Evolutionary conservation across 2,329 filamentous ascomycete species (phyloP).

Genomic region (Westerdykella sp.): DNA sequence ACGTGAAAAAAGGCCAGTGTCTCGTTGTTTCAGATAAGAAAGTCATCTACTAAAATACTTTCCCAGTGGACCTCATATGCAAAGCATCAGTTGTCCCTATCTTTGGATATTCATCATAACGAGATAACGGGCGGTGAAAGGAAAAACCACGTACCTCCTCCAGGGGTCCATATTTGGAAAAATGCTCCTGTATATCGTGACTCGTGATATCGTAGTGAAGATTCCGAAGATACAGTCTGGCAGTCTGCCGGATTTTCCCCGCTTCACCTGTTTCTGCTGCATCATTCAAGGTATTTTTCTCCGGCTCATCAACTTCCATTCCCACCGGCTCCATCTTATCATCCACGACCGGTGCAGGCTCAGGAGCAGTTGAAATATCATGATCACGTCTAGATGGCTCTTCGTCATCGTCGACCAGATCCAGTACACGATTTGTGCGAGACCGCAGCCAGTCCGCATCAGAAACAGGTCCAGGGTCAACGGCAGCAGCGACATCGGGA

Average conservation of each 20-base stretch:
- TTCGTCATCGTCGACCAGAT: conserved; percentile 72
- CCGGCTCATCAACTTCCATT: conserved; percentile 7
- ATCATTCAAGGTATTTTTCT: conserved; percentile 2
- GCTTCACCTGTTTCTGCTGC: conserved; percentile 44
- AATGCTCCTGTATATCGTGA: conserved; percentile 67
- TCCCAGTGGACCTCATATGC: conserved; percentile 90
- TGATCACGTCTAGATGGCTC: conserved; percentile 13
- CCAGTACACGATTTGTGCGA: conserved; percentile 77
- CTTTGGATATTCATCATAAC: conserved; percentile 83
- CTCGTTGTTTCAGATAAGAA: conserved; percentile 65
- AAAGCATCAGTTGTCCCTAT: conserved; percentile 99
- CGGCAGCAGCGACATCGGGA: conserved; percentile 10
- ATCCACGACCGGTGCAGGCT: conserved; percentile 5
- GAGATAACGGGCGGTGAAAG: conserved; percentile 15
- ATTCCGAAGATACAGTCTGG: conserved; percentile 82
- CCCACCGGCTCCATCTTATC: conserved; percentile 1
- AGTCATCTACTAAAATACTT: conserved; percentile 99
- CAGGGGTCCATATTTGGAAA: conserved; percentile 65
- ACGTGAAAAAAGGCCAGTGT: not conserved
- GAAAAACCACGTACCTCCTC: conserved; percentile 68
- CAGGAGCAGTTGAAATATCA: conserved; percentile 1
- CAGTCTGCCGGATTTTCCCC: conserved; percentile 62
- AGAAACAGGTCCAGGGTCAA: conserved; percentile 47
- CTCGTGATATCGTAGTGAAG: conserved; percentile 74
- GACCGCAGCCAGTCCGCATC: conserved; percentile 91